Base-by-base conservation (phyloP, 768 basidiomycete genomes). In the Tricholoma sp. region DNA sequence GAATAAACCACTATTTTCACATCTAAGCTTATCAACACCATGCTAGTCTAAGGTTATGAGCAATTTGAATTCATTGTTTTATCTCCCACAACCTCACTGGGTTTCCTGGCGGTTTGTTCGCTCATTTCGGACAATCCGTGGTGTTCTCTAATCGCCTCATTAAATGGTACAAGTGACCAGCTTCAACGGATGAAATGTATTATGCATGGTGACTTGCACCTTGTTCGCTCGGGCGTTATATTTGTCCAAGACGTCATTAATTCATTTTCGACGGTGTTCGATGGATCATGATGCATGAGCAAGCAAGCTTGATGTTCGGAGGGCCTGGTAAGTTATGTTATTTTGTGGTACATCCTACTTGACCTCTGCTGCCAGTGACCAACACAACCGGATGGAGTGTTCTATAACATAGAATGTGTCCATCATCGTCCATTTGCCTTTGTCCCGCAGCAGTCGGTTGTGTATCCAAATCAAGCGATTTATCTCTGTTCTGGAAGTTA, bases 401-500 rank as follows among this genome's bases (percentile, higher is more conserved):
- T 41, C 41, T 7, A 41, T 18, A 19, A 43, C 3, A 43, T 18
- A 8, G 19, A 9, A 21, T 9, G 7, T 41, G 16, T 41, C 39
- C 39, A 18, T 18, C n/a, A 7, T n/a, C 41, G 10, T 43, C 41
- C 18, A 9, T 10, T 19, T 43, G 41, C 41, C 41, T 43, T 21
- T 43, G 19, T 9, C 18, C 39, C n/a, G 18, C 16, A 41, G 10
- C 41, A 19, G 8, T 18, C 41, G 35, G 41, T 45, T 31, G 11
- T 50, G 4, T 18, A 19, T 21, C 16, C 31, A 5, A 31, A 24
- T 50, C 16, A 29, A 31, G 19, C 29, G 22, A 32, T 24, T 19
- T 5, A 47, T 53, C 47, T 50, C 8, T 19, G 29, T 16, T 10
- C 27, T 29, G 3, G 47, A 29, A 49, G 24, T 59, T 71, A 80